Conservation (phyloP, 192 early-diverging fungal genomes). For the Geranomyces variabilis region DNA sequence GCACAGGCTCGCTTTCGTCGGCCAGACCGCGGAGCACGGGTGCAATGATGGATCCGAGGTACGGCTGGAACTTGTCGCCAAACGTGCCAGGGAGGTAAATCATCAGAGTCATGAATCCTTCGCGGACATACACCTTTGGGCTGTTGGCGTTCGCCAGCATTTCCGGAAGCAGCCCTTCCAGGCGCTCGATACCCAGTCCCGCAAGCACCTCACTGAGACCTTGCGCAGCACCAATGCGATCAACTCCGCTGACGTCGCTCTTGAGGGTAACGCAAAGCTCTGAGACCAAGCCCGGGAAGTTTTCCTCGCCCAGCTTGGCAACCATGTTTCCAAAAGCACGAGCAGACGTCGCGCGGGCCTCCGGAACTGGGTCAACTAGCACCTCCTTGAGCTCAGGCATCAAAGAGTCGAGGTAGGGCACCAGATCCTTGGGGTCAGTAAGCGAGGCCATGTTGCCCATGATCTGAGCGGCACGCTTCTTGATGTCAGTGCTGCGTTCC, state of each 20-base stretch:
- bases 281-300: constrained; percentile 89
- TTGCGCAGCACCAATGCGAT: constrained; percentile 96
- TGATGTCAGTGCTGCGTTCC: constrained; percentile 85
- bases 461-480: constrained; percentile 96
- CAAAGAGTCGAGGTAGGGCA: constrained; percentile 83
- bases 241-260: constrained; percentile 86
- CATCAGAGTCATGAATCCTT: constrained; percentile 95
- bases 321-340: constrained; percentile 93
- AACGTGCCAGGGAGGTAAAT: constrained; percentile 96
- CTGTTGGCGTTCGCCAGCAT: constrained; percentile 80
- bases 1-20: constrained; percentile 92
- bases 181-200: constrained; percentile 79
- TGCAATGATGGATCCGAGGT: constrained; percentile 85
- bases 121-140: constrained; percentile 78
- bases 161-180: constrained; percentile 90
- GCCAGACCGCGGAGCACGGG: constrained; percentile 88
- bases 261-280: constrained; percentile 88
- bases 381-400: constrained; percentile 90
- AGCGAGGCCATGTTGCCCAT: constrained; percentile 97
- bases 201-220: constrained; percentile 92
- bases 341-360: constrained; percentile 90
- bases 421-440: constrained; percentile 88
- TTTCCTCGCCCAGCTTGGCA: constrained; percentile 86
- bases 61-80: constrained; percentile 88
- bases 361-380: constrained; percentile 93